These are phyloP conservation scores for Cephaloascus fragrans DNA, from an alignment of 805 yeast species.

Conservation along the genomic window DNA sequence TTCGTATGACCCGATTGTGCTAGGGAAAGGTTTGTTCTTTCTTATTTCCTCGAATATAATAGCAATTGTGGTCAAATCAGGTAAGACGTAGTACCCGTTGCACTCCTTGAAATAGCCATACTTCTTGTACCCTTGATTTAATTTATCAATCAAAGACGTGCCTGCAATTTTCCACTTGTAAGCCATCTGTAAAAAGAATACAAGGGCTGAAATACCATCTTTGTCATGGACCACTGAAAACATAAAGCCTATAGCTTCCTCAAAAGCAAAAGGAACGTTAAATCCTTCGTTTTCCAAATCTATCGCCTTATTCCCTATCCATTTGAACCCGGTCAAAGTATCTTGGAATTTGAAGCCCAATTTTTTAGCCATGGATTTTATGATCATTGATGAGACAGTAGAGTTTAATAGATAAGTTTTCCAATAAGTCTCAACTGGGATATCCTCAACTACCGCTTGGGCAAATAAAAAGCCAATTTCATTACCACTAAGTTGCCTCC, in stretches of 20 bases:
- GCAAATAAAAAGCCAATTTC: constrained; percentile 87
- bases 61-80: constrained; percentile 40
- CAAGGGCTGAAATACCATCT: constrained; percentile 82
- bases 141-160: constrained; percentile 32
- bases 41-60: constrained; percentile 50
- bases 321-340: constrained; percentile 92
- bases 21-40: constrained; percentile 27
- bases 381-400: constrained; percentile 85
- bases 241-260: constrained; percentile 96
- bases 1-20: constrained; percentile 41
- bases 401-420: constrained; percentile 63
- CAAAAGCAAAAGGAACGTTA: constrained; percentile 80
- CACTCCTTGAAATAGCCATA: constrained; percentile 80
- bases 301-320: constrained; percentile 90
- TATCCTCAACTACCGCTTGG: constrained; percentile 36
- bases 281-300: constrained; percentile 56
- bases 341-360: constrained; percentile 61
- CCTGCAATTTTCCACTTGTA: constrained; percentile 33
- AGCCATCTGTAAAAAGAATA: constrained; percentile 65
- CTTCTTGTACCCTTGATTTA: constrained; percentile 47
- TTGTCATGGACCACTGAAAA: constrained; percentile 77
- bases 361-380: constrained; percentile 53
- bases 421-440: constrained; percentile 13
- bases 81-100: constrained; percentile 76
- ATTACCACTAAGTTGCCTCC: constrained; percentile 86